Percentiles rank a stretch among this genome's conserved stretches.
Conservation (phyloP, 257 asterid species). For the Knoxia roxburghii region DNA sequence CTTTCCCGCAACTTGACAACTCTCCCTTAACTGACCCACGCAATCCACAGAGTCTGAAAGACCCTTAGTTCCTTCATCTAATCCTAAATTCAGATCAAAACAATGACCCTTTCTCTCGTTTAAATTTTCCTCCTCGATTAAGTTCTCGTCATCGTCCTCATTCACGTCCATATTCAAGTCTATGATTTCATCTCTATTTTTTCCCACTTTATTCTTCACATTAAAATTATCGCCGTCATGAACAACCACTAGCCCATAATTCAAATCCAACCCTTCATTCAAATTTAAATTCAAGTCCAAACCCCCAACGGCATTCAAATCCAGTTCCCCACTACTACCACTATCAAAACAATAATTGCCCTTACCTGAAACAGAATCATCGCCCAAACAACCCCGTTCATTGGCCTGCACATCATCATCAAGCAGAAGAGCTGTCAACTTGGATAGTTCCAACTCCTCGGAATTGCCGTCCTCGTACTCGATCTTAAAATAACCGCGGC, state of each 20-base stretch:
- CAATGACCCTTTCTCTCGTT: slow-evolving; percentile 29
- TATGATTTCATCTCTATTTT: slow-evolving; percentile 33
- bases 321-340: slow-evolving; percentile 28
- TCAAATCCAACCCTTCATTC: slow-evolving; percentile 28
- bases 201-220: slow-evolving; percentile 26
- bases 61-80: slow-evolving; percentile 50
- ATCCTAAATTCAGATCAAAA: slow-evolving; percentile 79
- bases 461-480: slow-evolving; percentile 66
- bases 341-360: slow-evolving; percentile 5
- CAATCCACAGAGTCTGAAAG: slow-evolving; percentile 27
- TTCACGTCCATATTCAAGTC: slow-evolving; percentile 70
- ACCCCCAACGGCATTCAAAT: slow-evolving; percentile 38
- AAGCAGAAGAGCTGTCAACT: slow-evolving; percentile 27
- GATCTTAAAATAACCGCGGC: slow-evolving; percentile 46
- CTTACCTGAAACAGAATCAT: slow-evolving; percentile 30
- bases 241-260: slow-evolving; percentile 23
- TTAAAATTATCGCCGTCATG: slow-evolving; percentile 16
- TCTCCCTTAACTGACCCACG: slow-evolving; percentile 21
- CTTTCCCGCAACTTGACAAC: slow-evolving; percentile 6
- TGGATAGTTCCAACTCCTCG: slow-evolving; percentile 52
- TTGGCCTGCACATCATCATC: slow-evolving; percentile 29
- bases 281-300: slow-evolving; percentile 29
- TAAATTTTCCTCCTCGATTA: slow-evolving; percentile 39
- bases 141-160: slow-evolving; percentile 31
- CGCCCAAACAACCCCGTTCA: slow-evolving; percentile 36